Base-by-base conservation (phyloP, 768 basidiomycete genomes). In the Sutorius australiensis region DNA sequence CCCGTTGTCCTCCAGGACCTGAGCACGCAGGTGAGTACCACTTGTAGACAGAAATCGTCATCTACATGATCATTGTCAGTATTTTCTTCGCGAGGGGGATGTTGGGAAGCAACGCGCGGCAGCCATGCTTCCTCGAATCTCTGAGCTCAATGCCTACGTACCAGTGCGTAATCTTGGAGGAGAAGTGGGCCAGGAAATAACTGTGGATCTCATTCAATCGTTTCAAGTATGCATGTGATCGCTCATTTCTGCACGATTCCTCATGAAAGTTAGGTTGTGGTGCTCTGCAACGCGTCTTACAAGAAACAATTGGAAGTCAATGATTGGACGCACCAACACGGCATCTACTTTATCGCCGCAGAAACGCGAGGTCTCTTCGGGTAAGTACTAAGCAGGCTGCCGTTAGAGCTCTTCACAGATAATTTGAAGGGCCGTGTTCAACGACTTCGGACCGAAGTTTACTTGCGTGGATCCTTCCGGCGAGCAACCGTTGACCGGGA, bases 381-480 rank as follows among this genome's bases (percentile, higher is more conserved):
- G 95, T 95, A 67, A 55, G 80, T 63, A 8, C 49, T 13, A 4
- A 5, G 27, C 45, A 41, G 47, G 24, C 8, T 14, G 28, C 8
- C 11, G 27, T 55, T 24, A 7, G 16, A 7, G 31, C 31, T 61
- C 8, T 44, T 44, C 27, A 53, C 43, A 46, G 30, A 59, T 47
- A 28, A 38, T 27, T 45, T 21, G 34, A 64, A 97, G 95, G 13
- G 87, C 90, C 54, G 86, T 87, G 13, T 99, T 99, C 79, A 95
- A 91, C 68, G 97, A 99, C 71, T 98, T 99, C 61, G 97, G 97
- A 6, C 72, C 85, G 24, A 92, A 91, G 69, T 99, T 98, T 67
- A 87, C 92, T 14, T 95, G 93, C 60, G 90, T 97, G 24, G 97
- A 99, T 67, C 86, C 93, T n/a, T 95, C 91, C n/a, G 97, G 97